These are phyloP conservation scores for Fusarium clavum DNA, from an alignment of 2,329 filamentous ascomycete species.

Conservation along the genomic window DNA sequence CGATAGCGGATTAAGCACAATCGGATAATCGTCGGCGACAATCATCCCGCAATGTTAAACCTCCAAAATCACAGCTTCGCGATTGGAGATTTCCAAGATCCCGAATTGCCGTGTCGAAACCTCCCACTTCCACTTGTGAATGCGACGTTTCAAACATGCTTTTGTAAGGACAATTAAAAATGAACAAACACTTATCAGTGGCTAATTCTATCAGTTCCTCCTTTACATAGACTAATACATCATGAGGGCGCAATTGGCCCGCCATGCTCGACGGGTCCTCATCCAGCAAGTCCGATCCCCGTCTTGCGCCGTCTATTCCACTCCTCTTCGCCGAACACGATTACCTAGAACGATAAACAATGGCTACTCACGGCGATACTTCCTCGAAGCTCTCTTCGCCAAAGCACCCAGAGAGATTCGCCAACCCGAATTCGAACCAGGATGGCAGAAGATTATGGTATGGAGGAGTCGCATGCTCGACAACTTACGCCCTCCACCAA, in stretches of 20 bases:
- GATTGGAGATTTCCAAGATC: slow-evolving; percentile 40
- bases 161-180: slow-evolving; percentile 25
- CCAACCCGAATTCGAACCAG: slow-evolving; percentile 73
- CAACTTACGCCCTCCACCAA: slow-evolving; percentile 71
- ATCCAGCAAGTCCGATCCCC: slow-evolving; percentile 51
- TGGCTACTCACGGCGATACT: slow-evolving; percentile 54
- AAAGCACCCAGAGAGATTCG: slow-evolving; percentile 70
- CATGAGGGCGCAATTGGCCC: slow-evolving; percentile 60
- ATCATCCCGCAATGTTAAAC: slow-evolving; percentile 24
- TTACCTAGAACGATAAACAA: slow-evolving; percentile 41
- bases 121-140: slow-evolving; percentile 21
- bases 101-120: slow-evolving; percentile 32
- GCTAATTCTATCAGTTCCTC: slow-evolving; percentile 36
- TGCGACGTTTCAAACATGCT: slow-evolving; percentile 44
- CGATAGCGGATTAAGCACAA: not conserved
- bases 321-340: slow-evolving; percentile 45
- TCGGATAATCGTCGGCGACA: slow-evolving; percentile 44
- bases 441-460: slow-evolving; percentile 77
- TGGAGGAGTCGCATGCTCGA: slow-evolving; percentile 72
- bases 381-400: slow-evolving; percentile 70
- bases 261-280: slow-evolving; percentile 57
- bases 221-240: slow-evolving; percentile 48
- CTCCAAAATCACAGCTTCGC: slow-evolving; percentile 43
- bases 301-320: slow-evolving; percentile 51
- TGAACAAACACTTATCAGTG: not conserved